Base-by-base conservation (phyloP, 1,139 yeast genomes). In the Candida smagusa region DNA sequence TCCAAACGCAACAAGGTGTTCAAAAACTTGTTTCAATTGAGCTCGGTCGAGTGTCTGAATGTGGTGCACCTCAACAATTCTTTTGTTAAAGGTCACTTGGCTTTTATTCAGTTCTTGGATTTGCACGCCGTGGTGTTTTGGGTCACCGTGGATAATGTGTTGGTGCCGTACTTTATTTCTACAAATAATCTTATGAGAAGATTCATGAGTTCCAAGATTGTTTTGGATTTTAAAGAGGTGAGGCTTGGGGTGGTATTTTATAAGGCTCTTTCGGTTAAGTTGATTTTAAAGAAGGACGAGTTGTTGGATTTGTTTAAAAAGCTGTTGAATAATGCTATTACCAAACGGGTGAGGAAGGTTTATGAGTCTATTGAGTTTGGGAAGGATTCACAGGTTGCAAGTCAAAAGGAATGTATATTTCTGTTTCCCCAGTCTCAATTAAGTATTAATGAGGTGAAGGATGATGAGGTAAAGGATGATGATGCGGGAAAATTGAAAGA, bases 51-150 rank as follows among this genome's bases (percentile, higher is more conserved):
- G 30, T 30, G 33, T 28, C 22, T 31, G 7, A 12, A 21, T 11
- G 5, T n/a, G 6, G 2, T 2, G 2, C 16, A 22, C 7, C 23
- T 29, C 12, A 29, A 34, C 16, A 35, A 30, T 22, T 35, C 31
- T 9, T 31, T 27, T 28, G 23, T 19, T 4, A 26, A 31, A 9
- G 31, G 21, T 21, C 36, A 39, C 12, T 22, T 37, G 23, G 23
- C 37, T 8, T 39, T 39, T 27, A 19, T 36, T 3, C 43, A 41
- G n/a, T 35, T 39, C 29, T 16, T 39, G 3, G 35, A 33, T 6
- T 11, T 28, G 13, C 28, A 35, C 29, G 41, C 35, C 8, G 19
- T 35, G 26, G 29, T 37, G n/a, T 7, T 41, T 30, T 41, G 45
- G 45, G 21, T 39, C 32, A 34, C 29, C 12, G 12, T 9, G 6